Base-by-base conservation (phyloP, 208 protist species). In the Wallacemonas sp. region DNA sequence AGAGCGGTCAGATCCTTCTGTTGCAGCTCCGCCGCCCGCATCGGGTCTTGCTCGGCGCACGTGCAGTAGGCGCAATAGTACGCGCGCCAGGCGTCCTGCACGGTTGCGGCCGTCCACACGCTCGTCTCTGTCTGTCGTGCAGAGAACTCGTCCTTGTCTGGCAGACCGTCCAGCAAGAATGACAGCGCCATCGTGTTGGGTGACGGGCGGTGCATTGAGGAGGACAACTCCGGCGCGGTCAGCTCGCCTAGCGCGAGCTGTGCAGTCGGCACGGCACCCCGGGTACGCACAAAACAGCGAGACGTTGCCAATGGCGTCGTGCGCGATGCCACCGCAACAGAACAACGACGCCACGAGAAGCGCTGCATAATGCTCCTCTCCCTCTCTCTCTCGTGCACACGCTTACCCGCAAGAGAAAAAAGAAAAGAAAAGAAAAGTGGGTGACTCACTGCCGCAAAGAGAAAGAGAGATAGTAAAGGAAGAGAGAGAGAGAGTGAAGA, bases 1-100 rank as follows among this genome's bases (percentile, higher is more conserved):
- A 95, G 72, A 23, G 72, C 86, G 34, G 65, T 38, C 30, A 89
- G 58, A 68, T 95, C 89, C n/a, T 73, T 76, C 11, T 68, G 38
- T 12, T 76, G 72, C 58, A 95, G 57, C 55, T 70, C 57, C 41
- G 62, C 54, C 24, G 67, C 70, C 9, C 80, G 75, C 26, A 58
- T 36, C 9, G 64, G 67, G 36, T 90, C 75, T 4, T 33, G 60
- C 12, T 61, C 32, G n/a, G 48, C 32, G 33, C 47, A 29, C 0
- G 8, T 8, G 14, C 46, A 41, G 24, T 29, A 26, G 14, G 38
- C 29, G 4, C 34, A 43, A 21, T 63, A 33, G 61, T 74, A 70
- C 16, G 44, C 56, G 4, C 65, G 58, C 43, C 78, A 30, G 26
- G 70, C 68, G 14, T 77, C 63, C 68, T 87, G 63, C 23, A 88